Conservation (phyloP, 768 basidiomycete species). For the Ramaria sp. region DNA sequence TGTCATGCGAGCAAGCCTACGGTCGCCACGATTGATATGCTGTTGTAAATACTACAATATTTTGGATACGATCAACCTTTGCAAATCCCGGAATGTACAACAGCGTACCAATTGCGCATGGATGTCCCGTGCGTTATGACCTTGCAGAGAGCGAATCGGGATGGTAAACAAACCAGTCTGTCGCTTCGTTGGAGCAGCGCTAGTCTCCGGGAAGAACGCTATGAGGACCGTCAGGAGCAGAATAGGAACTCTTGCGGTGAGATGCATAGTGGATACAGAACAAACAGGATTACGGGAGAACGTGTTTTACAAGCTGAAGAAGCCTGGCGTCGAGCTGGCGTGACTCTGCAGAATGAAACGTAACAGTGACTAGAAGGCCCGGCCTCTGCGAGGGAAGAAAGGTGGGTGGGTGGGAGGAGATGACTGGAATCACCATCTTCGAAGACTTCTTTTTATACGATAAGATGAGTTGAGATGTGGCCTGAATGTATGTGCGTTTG, state of each 20-base stretch:
- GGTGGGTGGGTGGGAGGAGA: not conserved
- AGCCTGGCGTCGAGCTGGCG: not conserved
- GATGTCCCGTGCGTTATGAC: slow-evolving; percentile 15
- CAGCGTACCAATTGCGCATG: slow-evolving; percentile 34
- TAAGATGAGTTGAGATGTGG: not conserved
- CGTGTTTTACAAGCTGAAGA: not conserved
- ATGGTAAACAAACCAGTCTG: slow-evolving; percentile 34
- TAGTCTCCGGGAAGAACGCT: slow-evolving; percentile 22
- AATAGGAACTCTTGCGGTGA: slow-evolving; percentile 38
- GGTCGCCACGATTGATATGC: slow-evolving; percentile 53
- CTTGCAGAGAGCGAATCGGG: slow-evolving; percentile 29
- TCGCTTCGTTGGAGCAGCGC: slow-evolving; percentile 32
- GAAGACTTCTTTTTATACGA: no score
- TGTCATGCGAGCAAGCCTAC: slow-evolving; percentile 60
- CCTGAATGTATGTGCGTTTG: not conserved
- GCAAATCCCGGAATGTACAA: not conserved
- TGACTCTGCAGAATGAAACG: slow-evolving; percentile 5
- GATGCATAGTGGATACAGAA: slow-evolving; percentile 36
- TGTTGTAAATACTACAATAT: slow-evolving; percentile 50
- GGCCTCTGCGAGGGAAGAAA: slow-evolving; percentile 21
- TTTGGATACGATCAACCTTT: not conserved
- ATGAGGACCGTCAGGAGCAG: slow-evolving; percentile 44
- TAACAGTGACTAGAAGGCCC: slow-evolving; percentile 24
- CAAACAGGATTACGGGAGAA: not conserved
- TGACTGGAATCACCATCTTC: not conserved